Conservation (phyloP, 1,284 basidiomycete species). For the Tetrapyrgos nigripes region DNA sequence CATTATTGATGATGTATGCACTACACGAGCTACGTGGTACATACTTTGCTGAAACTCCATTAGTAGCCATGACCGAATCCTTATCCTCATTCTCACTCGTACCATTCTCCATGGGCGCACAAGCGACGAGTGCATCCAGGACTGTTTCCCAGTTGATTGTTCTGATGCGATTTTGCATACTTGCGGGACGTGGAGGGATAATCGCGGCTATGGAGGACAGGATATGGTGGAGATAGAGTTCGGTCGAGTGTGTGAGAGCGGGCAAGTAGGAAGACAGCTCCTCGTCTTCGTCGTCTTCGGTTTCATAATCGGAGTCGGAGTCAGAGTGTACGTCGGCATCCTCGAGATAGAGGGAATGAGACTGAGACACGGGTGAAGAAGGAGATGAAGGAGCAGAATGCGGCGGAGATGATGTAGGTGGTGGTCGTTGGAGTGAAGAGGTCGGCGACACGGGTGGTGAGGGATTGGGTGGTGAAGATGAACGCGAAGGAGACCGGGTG, state of each 20-base stretch:
- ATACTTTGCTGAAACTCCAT: constrained; percentile 9
- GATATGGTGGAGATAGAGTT: constrained; percentile 14
- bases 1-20: background rate
- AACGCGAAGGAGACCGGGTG: background rate
- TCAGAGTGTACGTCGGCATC: background rate
- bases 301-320: constrained; percentile 6
- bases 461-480: background rate
- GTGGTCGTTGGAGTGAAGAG: background rate
- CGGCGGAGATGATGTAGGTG: background rate
- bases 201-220: constrained; percentile 13
- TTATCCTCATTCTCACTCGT: background rate
- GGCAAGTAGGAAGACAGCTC: background rate
- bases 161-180: constrained; percentile 20
- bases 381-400: background rate
- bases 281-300: background rate
- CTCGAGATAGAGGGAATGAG: background rate
- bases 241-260: constrained; percentile 10
- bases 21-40: background rate
- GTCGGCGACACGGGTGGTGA: background rate
- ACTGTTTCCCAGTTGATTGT: constrained; percentile 20
- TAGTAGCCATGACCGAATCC: background rate
- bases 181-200: constrained; percentile 13
- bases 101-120: background rate
- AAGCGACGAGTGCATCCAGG: constrained; percentile 7
- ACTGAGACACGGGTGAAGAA: background rate